Percentiles rank a stretch among this genome's conserved stretches.
These are phyloP conservation scores for Sporisorium scitamineum DNA, from an alignment of 1,284 basidiomycete genomes.

Conservation along the genomic window DNA sequence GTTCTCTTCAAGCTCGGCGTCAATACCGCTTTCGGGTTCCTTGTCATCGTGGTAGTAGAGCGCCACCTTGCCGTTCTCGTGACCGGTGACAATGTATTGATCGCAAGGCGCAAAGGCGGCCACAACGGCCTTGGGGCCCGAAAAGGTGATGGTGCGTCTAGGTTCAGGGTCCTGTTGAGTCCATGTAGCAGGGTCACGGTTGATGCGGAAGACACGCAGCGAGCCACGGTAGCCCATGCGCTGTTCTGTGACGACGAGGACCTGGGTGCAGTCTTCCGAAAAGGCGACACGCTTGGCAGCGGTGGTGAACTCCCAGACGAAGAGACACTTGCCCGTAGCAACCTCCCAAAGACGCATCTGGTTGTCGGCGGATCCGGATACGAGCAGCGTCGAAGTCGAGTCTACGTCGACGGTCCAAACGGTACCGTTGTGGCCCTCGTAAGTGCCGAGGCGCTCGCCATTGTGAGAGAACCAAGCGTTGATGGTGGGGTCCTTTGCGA, in stretches of 20 bases:
- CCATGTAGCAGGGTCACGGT: conserved; percentile 64
- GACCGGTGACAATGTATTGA: conserved; percentile 87
- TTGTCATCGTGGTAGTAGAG: conserved; percentile 66
- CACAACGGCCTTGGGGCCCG: conserved; percentile 83
- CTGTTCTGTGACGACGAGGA: conserved; percentile 93
- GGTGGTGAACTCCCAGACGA: conserved; percentile 92
- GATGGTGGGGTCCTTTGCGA: conserved; percentile 93
- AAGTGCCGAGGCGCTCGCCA: conserved; percentile 95
- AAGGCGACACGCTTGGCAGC: conserved; percentile 95
- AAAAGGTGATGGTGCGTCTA: conserved; percentile 67
- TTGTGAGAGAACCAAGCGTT: conserved; percentile 99
- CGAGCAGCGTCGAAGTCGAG: conserved; percentile 84
- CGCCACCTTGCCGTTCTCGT: conserved; percentile 91
- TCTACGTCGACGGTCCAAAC: conserved; percentile 98
- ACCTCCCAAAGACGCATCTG: conserved; percentile 92
- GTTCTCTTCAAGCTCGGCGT: conserved; percentile 88
- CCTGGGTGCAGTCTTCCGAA: conserved; percentile 76
- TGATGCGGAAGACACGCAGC: conserved; percentile 86
- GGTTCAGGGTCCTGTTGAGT: conserved; percentile 62
- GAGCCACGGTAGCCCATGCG: conserved; percentile 81
- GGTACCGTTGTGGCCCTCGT: conserved; percentile 93
- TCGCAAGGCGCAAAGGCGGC: conserved; percentile 88
- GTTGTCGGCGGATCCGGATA: conserved; percentile 90
- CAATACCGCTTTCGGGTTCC: conserved; percentile 72
- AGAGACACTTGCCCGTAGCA: conserved; percentile 83